phyloP scores from a whole-genome alignment of 495 filamentous ascomycete species.

The Penicillium chermesinum region DNA sequence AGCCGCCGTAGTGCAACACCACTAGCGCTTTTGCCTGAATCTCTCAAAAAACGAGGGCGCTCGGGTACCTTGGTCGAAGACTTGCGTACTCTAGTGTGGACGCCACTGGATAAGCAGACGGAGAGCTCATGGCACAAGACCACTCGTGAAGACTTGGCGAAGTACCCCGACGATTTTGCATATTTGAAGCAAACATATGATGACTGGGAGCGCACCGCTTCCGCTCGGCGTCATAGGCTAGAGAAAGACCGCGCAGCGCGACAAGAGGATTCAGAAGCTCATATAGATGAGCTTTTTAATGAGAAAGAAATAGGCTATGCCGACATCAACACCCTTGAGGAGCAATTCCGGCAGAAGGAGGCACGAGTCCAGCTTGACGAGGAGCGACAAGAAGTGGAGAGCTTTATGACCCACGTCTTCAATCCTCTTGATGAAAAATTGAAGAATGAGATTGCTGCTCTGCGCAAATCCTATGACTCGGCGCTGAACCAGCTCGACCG shows the following conservation, averaged over 20 bases:
- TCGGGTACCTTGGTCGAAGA: conserved; percentile 25
- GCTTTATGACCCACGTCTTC: conserved; percentile 49
- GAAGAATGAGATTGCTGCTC: conserved; percentile 47
- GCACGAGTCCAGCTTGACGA: conserved; percentile 50
- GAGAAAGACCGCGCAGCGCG: conserved; percentile 46
- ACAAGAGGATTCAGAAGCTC: conserved; percentile 50
- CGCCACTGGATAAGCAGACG: conserved; percentile 30
- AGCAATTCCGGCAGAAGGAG: conserved; percentile 54
- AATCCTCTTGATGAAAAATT: conserved; percentile 46
- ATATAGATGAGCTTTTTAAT: conserved; percentile 54
- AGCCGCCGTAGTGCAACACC: conserved; percentile 19
- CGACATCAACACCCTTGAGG: conserved; percentile 56
- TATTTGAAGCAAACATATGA: conserved; percentile 43
- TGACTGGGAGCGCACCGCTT: conserved; percentile 43
- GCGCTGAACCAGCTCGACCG: conserved; percentile 38
- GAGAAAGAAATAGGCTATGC: conserved; percentile 57
- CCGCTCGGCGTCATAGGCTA: conserved; percentile 36
- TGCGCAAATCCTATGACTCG: conserved; percentile 48
- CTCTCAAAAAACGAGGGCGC: conserved; percentile 23
- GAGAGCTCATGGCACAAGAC: conserved; percentile 34
- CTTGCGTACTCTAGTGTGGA: conserved; percentile 31
- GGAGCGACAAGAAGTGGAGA: conserved; percentile 50
- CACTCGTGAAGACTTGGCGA: conserved; percentile 28
- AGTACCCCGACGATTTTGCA: conserved; percentile 42
- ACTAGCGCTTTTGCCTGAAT: conserved; percentile 26